A percentile compares a stretch with the other conserved stretches of the same genome.
Conservation (phyloP, 2,329 filamentous ascomycete species). For the Cordyceps cicadae region DNA sequence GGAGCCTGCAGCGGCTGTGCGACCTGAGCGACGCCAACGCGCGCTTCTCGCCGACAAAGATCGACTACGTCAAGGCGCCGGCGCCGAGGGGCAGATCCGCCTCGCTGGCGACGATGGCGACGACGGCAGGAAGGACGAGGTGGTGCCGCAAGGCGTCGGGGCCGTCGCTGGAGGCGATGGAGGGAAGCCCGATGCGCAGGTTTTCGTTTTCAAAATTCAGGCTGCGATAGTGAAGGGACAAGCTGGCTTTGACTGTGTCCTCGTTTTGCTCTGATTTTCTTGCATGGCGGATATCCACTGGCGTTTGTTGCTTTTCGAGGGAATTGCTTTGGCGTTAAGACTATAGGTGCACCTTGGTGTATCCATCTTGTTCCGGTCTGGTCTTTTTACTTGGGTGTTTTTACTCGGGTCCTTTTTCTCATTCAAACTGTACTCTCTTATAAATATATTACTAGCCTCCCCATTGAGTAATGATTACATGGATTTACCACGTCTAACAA, state of each 20-base stretch:
- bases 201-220: not conserved
- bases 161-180: constrained; percentile 2
- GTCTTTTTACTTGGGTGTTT: too few relatives aligned
- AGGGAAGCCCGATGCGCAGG: not conserved
- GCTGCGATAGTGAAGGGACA: not conserved
- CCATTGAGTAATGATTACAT: not conserved
- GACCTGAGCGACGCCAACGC: not conserved
- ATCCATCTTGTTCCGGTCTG: not conserved
- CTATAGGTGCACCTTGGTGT: not conserved
- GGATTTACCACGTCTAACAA: not conserved
- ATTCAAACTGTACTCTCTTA: not conserved
- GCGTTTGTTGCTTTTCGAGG: not conserved
- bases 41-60: not conserved
- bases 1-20: constrained; percentile 6
- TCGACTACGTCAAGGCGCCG: not conserved
- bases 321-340: not conserved
- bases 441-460: not conserved
- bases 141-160: constrained; percentile 1
- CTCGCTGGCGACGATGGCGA: not conserved
- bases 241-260: not conserved
- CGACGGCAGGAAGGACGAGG: not conserved
- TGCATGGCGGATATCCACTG: not conserved
- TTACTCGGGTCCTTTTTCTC: not conserved
- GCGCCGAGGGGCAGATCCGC: too few relatives aligned
- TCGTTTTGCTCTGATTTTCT: not conserved